Evolutionary conservation across 495 filamentous ascomycete genomes (phyloP).

Genomic region (Aspergillus sparsus): DNA sequence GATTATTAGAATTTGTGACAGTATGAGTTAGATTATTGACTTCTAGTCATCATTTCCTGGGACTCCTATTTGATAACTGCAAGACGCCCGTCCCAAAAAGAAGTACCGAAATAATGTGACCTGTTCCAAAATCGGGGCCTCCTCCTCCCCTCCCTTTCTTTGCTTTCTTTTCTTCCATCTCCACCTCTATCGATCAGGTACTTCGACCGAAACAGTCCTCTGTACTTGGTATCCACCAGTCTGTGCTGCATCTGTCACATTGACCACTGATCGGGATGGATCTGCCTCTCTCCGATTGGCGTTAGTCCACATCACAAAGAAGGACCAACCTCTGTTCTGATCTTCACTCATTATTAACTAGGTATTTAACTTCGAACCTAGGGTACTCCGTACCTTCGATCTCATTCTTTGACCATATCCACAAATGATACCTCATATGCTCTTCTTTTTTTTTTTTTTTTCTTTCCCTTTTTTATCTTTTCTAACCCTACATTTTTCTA

Average conservation of each 20-base stretch:
- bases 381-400: not conserved
- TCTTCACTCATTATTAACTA: too few relatives aligned
- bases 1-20: too few relatives aligned
- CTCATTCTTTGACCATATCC: not conserved
- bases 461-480: not conserved
- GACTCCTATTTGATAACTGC: not conserved
- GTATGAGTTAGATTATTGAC: too few relatives aligned
- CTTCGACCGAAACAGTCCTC: not conserved
- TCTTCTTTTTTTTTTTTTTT: not conserved
- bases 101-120: slow-evolving; percentile 9
- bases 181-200: not conserved
- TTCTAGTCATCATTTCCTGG: too few relatives aligned
- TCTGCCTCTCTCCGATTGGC: slow-evolving; percentile 11
- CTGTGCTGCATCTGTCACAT: slow-evolving; percentile 20
- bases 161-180: not conserved
- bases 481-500: too few relatives aligned
- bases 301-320: not conserved
- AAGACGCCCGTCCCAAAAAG: not conserved
- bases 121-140: slow-evolving; percentile 10
- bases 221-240: not conserved
- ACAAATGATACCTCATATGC: slow-evolving; percentile 13
- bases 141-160: not conserved
- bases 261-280: slow-evolving; percentile 3
- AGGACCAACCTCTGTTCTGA: too few relatives aligned
- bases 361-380: too few relatives aligned